Conservation (phyloP, 805 yeast species). For the Limtongia smithiae region DNA sequence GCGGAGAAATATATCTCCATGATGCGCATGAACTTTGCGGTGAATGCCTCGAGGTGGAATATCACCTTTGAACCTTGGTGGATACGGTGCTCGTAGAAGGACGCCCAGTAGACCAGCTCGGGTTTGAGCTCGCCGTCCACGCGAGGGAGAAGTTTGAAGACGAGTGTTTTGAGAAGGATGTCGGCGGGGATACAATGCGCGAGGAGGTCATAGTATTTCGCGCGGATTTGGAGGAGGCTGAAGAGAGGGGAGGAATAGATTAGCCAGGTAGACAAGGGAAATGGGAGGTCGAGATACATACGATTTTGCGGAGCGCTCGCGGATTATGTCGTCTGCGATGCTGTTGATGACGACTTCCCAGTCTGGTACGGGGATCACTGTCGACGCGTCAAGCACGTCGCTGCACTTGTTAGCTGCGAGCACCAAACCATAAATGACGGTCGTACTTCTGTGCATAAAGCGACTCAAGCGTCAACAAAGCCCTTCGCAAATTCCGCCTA, state of each 20-base stretch:
- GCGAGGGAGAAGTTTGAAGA: slow-evolving; percentile 37
- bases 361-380: slow-evolving; percentile 68
- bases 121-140: slow-evolving; percentile 32
- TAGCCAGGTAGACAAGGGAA: not conserved
- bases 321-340: slow-evolving; percentile 51
- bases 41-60: slow-evolving; percentile 91
- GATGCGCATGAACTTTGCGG: slow-evolving; percentile 80
- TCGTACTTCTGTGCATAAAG: slow-evolving; percentile 41
- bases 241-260: slow-evolving; percentile 1
- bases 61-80: slow-evolving; percentile 84
- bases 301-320: slow-evolving; percentile 59
- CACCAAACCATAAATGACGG: not conserved
- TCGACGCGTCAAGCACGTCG: slow-evolving; percentile 31
- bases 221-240: slow-evolving; percentile 50
- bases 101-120: slow-evolving; percentile 32
- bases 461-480: slow-evolving; percentile 78
- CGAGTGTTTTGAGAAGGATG: slow-evolving; percentile 63
- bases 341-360: slow-evolving; percentile 80
- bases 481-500: slow-evolving; percentile 71
- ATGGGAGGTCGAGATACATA: not conserved
- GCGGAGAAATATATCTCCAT: slow-evolving; percentile 51
- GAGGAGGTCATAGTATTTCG: slow-evolving; percentile 71
- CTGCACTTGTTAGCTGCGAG: slow-evolving; percentile 4
- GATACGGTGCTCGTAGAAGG: slow-evolving; percentile 67
- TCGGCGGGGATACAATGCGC: slow-evolving; percentile 93